Evolutionary conservation across 140 eudicot species (phyloP).

Genomic region (Stevia rebaudiana): DNA sequence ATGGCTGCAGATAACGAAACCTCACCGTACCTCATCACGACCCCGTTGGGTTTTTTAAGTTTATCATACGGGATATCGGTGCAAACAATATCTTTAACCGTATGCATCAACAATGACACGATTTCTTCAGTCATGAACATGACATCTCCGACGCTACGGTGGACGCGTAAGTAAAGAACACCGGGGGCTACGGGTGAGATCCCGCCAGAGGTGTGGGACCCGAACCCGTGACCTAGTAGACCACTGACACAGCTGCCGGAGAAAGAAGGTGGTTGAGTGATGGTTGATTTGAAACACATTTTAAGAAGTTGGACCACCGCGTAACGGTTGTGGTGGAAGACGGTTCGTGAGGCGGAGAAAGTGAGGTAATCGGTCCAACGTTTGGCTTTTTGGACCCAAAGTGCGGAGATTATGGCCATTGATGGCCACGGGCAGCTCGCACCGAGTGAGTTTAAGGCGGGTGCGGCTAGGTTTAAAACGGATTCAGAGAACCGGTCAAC

Average conservation of each 20-base stretch:
- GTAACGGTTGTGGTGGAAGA: slow-evolving; percentile 74
- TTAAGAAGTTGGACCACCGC: slow-evolving; percentile 81
- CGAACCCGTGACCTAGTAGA: slow-evolving; percentile 94
- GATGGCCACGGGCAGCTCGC: slow-evolving; percentile 97
- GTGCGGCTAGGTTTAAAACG: slow-evolving; percentile 57
- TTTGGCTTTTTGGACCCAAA: slow-evolving; percentile 90
- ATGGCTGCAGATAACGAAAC: slow-evolving; percentile 75
- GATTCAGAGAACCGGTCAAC: slow-evolving; percentile 62
- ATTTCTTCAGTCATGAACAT: slow-evolving; percentile 72
- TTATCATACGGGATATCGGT: slow-evolving; percentile 43
- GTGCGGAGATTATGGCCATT: slow-evolving; percentile 78
- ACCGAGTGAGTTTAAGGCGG: slow-evolving; percentile 63
- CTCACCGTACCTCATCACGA: slow-evolving; percentile 57
- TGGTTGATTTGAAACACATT: slow-evolving; percentile 65
- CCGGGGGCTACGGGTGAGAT: slow-evolving; percentile 92
- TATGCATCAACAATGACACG: slow-evolving; percentile 52
- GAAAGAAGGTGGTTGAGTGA: slow-evolving; percentile 50
- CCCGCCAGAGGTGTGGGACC: slow-evolving; percentile 69
- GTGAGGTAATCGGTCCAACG: slow-evolving; percentile 86
- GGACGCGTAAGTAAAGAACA: slow-evolving; percentile 73
- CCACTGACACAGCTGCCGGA: slow-evolving; percentile 70
- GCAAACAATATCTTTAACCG: slow-evolving; percentile 62
- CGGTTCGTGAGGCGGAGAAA: slow-evolving; percentile 76
- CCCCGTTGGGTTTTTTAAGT: slow-evolving; percentile 44
- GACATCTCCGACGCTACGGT: slow-evolving; percentile 60